Base-by-base conservation (phyloP, 192 early-diverging fungal genomes). In the Backusella tarrabulga region DNA sequence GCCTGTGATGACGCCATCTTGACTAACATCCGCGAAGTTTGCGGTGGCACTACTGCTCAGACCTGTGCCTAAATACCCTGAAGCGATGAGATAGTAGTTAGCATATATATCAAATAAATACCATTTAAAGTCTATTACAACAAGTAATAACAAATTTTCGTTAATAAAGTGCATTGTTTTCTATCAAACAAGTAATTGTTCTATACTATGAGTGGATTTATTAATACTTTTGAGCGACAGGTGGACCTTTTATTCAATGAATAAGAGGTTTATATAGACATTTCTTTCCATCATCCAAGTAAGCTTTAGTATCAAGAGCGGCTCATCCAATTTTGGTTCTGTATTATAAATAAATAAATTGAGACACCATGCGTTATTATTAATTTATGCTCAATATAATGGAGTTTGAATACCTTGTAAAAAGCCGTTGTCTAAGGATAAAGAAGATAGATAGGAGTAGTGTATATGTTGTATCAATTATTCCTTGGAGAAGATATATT, bases 91-190 rank as follows among this genome's bases (percentile, higher is more conserved):
- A 14, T 63, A 63, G 9, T 63, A 63, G 21, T 63, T 50, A 50
- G 46, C 46, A 50, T 50, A 63, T 12, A 63, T 63, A 63, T 63
- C 56, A 23, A 63, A 63, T 29, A 63, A 63, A 63, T 63, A 63
- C 3, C 56, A 63, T 11, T 63, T 23, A 12, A 63, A 63, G 23
- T 63, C 23, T 63, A 63, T 63, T 11, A 11, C 9, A 29, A 29
- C 56, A 29, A 63, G 21, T 60, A 50, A 50, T 50, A 50, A 4
- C 46, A 50, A n/a, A 32, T 0, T 50, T 50, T 50, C 7, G 19
- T 50, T n/a, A 50, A 50, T 50, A 50, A 50, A 50, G 15, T 50
- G 6, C 19, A 44, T 17, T 40, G 38, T 40, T 50, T n/a, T 50
- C n/a, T 50, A 50, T 19, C 15, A 21, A 50, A 50, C 1, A 50